phyloP scores from a whole-genome alignment of 1,139 yeast genomes.

The Blastobotrys persicus region DNA sequence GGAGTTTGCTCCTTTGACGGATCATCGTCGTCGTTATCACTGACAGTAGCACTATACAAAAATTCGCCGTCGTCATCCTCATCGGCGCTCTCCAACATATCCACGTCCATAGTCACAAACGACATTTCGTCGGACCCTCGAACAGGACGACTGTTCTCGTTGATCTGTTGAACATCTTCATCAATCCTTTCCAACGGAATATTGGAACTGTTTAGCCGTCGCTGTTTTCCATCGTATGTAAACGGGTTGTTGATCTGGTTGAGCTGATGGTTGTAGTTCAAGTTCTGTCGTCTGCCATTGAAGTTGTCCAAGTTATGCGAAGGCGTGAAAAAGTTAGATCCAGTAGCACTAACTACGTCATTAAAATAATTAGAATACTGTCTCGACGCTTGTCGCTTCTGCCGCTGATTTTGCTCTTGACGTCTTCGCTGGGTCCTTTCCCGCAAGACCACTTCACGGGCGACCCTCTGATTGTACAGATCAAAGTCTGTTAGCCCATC shows the following conservation, averaged over 20 bases:
- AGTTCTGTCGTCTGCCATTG: conserved; percentile 32
- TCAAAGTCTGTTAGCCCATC: conserved; percentile 39
- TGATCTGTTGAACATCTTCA: background rate
- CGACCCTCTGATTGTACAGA: conserved; percentile 38
- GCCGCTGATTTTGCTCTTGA: conserved; percentile 21
- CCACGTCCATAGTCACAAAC: conserved; percentile 28
- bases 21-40: background rate
- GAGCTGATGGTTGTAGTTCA: conserved; percentile 29
- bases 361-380: conserved; percentile 32
- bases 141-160: conserved; percentile 8
- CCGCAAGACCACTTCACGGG: conserved; percentile 37
- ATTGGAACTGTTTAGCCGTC: background rate
- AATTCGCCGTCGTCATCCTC: conserved; percentile 18
- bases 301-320: conserved; percentile 32
- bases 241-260: conserved; percentile 28
- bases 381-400: conserved; percentile 18
- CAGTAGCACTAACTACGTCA: conserved; percentile 15
- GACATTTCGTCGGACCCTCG: conserved; percentile 21
- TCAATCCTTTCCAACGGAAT: conserved; percentile 5
- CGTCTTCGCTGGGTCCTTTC: conserved; percentile 29
- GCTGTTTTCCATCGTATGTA: conserved; percentile 24
- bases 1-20: conserved; percentile 14
- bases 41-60: conserved; percentile 1
- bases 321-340: conserved; percentile 22
- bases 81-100: conserved; percentile 28